Conservation (phyloP, 495 filamentous ascomycete species). For the Penicillium odoratum region DNA sequence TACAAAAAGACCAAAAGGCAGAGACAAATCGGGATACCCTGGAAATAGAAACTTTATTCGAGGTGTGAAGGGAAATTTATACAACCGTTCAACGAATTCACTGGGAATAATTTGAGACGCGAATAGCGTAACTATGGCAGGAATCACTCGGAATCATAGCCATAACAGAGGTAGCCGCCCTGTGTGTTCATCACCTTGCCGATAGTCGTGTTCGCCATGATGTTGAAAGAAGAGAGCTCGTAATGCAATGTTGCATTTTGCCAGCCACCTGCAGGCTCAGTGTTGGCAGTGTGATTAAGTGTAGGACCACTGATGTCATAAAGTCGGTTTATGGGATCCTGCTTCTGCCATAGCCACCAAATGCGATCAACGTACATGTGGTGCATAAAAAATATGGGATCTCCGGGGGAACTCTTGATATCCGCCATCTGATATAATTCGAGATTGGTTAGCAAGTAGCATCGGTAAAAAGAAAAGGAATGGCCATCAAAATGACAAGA, state of each 20-base stretch:
- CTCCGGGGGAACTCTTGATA: constrained; percentile 25
- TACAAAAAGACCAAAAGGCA: too few species aligned
- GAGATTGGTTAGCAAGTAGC: too few species aligned
- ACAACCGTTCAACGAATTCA: too few species aligned
- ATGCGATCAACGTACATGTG: constrained; percentile 51
- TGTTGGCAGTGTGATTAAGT: constrained; percentile 14
- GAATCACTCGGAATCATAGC: constrained; percentile 18
- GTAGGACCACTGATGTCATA: constrained; percentile 23
- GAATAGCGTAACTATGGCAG: too few species aligned
- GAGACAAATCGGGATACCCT: too few species aligned
- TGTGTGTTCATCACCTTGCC: constrained; percentile 39
- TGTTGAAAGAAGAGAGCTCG: constrained; percentile 16
- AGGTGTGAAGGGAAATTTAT: too few species aligned
- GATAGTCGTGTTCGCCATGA: constrained; percentile 18
- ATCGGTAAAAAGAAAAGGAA: neutral
- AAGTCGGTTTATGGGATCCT: constrained; percentile 26
- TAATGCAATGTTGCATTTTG: constrained; percentile 19
- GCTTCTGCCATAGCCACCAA: constrained; percentile 57
- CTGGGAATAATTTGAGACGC: too few species aligned
- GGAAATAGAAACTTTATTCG: too few species aligned
- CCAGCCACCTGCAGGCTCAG: constrained; percentile 20
- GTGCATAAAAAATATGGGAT: constrained; percentile 56
- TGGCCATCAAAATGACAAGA: neutral
- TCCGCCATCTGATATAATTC: constrained; percentile 1
- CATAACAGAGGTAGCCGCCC: constrained; percentile 36